phyloP scores from a whole-genome alignment of 495 filamentous ascomycete genomes.

The Jackrogersella multiformis region DNA sequence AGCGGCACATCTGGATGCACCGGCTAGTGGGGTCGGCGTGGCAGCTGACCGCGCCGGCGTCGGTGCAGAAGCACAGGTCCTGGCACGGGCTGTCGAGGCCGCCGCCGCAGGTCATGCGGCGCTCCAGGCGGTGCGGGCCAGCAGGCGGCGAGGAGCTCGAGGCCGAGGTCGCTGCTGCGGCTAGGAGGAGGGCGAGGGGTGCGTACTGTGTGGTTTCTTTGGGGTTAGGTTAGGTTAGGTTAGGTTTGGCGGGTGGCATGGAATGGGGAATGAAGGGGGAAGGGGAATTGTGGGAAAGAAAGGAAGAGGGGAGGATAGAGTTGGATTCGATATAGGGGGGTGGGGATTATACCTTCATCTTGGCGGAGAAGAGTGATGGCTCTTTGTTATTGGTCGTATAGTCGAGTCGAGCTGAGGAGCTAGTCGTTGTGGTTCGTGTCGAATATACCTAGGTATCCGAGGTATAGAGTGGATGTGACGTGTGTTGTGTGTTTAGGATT shows the following conservation, averaged over 20 bases:
- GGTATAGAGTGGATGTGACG: not conserved
- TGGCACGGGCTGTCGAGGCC: slow-evolving; percentile 37
- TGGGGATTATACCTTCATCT: too few relatives aligned
- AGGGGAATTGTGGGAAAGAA: too few relatives aligned
- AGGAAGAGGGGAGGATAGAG: not conserved
- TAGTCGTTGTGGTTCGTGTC: too few relatives aligned
- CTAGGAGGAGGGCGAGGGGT: slow-evolving; percentile 4
- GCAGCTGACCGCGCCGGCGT: slow-evolving; percentile 25
- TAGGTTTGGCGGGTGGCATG: not conserved
- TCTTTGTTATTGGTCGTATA: too few relatives aligned
- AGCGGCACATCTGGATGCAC: slow-evolving; percentile 39
- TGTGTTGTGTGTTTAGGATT: not conserved
- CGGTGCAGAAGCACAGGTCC: slow-evolving; percentile 32
- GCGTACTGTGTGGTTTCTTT: slow-evolving; percentile 11
- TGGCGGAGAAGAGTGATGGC: too few relatives aligned
- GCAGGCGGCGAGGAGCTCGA: not conserved
- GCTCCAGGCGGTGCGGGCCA: not conserved
- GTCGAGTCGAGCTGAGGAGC: too few relatives aligned
- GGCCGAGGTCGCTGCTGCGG: not conserved
- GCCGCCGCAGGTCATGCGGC: slow-evolving; percentile 32
- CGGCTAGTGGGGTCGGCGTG: slow-evolving; percentile 39
- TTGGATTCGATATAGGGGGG: not conserved
- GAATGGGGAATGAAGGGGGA: too few relatives aligned
- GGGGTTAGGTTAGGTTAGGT: not conserved
- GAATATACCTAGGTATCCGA: too few relatives aligned